These are phyloP conservation scores for Erodium moschatum DNA, from an alignment of 441 rosid genomes.

Conservation along the genomic window DNA sequence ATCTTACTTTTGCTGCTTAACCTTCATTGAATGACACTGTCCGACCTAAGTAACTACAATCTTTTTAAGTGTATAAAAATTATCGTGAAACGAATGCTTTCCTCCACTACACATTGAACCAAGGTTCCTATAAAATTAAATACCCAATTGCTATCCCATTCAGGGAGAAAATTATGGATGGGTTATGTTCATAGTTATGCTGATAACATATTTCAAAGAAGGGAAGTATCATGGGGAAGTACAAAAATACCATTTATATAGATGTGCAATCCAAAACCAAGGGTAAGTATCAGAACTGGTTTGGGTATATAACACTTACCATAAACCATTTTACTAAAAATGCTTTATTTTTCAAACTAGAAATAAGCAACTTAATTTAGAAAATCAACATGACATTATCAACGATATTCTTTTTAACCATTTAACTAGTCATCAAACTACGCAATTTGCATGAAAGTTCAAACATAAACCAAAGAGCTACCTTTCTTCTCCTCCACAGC, in stretches of 20 bases:
- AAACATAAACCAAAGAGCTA: constrained; percentile 1
- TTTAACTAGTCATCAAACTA: background rate
- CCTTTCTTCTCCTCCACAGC: background rate
- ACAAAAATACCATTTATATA: background rate
- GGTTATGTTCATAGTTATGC: background rate
- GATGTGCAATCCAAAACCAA: background rate
- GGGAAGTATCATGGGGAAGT: background rate
- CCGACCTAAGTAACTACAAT: background rate
- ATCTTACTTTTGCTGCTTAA: background rate
- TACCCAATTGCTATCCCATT: background rate
- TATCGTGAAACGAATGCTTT: background rate
- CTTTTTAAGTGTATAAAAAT: background rate
- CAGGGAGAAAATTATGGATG: background rate
- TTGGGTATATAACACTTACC: background rate
- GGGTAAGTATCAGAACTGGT: background rate
- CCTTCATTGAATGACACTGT: background rate
- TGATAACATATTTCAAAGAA: background rate
- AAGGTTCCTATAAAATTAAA: constrained; percentile 1
- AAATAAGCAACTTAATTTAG: background rate
- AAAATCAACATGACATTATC: background rate
- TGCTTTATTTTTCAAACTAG: background rate
- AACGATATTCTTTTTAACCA: background rate
- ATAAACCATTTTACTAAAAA: background rate
- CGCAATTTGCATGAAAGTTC: background rate
- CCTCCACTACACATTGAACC: background rate